phyloP scores from a whole-genome alignment of 2,329 filamentous ascomycete species.

The Nothophaeocryptopus gaeumannii region DNA sequence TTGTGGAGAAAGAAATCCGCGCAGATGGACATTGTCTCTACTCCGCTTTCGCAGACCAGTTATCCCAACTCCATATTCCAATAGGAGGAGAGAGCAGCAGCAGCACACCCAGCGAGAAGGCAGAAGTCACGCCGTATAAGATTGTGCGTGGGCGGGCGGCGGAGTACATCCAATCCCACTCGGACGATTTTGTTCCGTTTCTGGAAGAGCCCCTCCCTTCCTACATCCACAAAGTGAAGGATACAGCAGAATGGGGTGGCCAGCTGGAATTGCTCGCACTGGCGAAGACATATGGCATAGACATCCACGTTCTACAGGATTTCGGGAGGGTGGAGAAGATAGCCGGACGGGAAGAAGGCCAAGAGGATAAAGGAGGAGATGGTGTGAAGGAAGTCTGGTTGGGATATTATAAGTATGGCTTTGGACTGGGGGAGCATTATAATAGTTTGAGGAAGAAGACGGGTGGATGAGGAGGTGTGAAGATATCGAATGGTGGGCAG shows the following conservation, averaged over 20 bases:
- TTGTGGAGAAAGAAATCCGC: slow-evolving; percentile 74
- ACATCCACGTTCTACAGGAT: slow-evolving; percentile 79
- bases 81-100: too few species aligned
- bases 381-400: slow-evolving; percentile 68
- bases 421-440: slow-evolving; percentile 94
- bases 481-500: too few species aligned
- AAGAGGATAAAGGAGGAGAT: slow-evolving; percentile 38
- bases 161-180: slow-evolving; percentile 69
- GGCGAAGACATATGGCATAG: slow-evolving; percentile 73
- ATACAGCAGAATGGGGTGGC: slow-evolving; percentile 94
- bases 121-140: slow-evolving; percentile 53
- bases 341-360: slow-evolving; percentile 42
- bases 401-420: slow-evolving; percentile 91
- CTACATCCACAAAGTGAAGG: slow-evolving; percentile 73
- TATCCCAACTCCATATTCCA: slow-evolving; percentile 51
- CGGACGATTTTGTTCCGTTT: slow-evolving; percentile 81
- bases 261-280: slow-evolving; percentile 86
- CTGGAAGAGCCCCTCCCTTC: slow-evolving; percentile 73
- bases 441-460: slow-evolving; percentile 65
- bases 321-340: slow-evolving; percentile 79
- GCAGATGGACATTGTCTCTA: slow-evolving; percentile 96
- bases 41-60: slow-evolving; percentile 82
- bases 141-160: slow-evolving; percentile 69
- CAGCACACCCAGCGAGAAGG: slow-evolving; percentile 14
- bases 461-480: too few species aligned